A percentile compares a stretch with the other conserved stretches of the same genome.
Evolutionary conservation across 2,329 filamentous ascomycete genomes (phyloP).

Genomic region (Colletotrichum abscissum): DNA sequence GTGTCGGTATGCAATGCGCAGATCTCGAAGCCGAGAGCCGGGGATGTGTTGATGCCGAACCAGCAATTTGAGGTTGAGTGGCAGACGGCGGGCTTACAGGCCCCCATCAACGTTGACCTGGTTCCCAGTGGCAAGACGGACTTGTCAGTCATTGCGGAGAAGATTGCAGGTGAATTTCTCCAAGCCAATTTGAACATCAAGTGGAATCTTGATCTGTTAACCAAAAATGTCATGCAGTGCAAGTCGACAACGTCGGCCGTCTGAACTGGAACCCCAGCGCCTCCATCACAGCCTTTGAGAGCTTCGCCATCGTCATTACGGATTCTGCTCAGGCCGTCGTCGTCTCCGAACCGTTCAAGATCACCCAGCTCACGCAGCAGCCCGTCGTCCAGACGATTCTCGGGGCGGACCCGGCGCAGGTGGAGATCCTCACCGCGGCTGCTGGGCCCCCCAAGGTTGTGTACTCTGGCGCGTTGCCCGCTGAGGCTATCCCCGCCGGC

Average conservation of each 20-base stretch:
- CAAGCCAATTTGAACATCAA: background rate
- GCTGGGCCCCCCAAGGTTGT: slow-evolving; percentile 23
- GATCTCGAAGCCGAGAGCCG: slow-evolving; percentile 31
- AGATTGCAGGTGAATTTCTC: slow-evolving; percentile 36
- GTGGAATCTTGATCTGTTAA: background rate
- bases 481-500: slow-evolving; percentile 15
- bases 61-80: slow-evolving; percentile 37
- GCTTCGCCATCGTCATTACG: slow-evolving; percentile 39
- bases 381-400: slow-evolving; percentile 17
- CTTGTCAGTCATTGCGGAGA: slow-evolving; percentile 37
- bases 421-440: slow-evolving; percentile 1
- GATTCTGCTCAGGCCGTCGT: slow-evolving; percentile 32
- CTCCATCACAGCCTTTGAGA: slow-evolving; percentile 37
- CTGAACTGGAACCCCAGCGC: slow-evolving; percentile 38
- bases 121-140: slow-evolving; percentile 36
- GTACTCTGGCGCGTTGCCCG: slow-evolving; percentile 17
- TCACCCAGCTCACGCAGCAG: slow-evolving; percentile 28
- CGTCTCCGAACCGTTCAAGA: slow-evolving; percentile 35
- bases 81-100: slow-evolving; percentile 37
- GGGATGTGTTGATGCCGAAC: slow-evolving; percentile 26
- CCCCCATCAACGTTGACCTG: slow-evolving; percentile 38
- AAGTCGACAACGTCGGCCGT: slow-evolving; percentile 38
- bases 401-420: background rate
- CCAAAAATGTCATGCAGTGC: slow-evolving; percentile 20
- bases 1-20: slow-evolving; percentile 33